Conservation (phyloP, 306 rosid species). For the Cicer cuneatum region DNA sequence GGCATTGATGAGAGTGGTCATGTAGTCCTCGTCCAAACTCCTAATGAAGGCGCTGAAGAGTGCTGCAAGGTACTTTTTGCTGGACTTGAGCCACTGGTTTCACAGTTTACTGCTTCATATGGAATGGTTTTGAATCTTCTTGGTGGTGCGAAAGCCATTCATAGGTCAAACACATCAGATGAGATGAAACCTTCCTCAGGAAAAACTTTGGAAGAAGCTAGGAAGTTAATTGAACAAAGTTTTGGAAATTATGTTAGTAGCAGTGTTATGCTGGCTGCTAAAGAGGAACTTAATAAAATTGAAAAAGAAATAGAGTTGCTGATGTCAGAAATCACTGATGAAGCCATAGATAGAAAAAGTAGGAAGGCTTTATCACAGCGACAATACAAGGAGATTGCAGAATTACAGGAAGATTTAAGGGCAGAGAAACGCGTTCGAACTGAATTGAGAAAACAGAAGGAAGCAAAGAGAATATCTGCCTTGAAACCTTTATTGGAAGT, state of each 20-base stretch:
- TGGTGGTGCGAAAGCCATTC: slow-evolving; percentile 79
- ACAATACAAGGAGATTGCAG: slow-evolving; percentile 81
- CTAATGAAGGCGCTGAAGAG: slow-evolving; percentile 93
- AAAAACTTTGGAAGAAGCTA: slow-evolving; percentile 90
- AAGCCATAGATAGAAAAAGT: slow-evolving; percentile 81
- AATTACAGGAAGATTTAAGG: slow-evolving; percentile 81
- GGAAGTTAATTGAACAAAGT: slow-evolving; percentile 95
- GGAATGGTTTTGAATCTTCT: slow-evolving; percentile 99
- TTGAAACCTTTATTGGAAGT: slow-evolving; percentile 73
- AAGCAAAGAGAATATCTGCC: slow-evolving; percentile 68
- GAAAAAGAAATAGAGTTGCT: slow-evolving; percentile 74
- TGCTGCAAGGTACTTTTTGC: slow-evolving; percentile 89
- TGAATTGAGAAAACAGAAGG: slow-evolving; percentile 73
- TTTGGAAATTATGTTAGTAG: slow-evolving; percentile 97
- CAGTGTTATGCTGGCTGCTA: slow-evolving; percentile 95
- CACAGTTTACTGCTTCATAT: slow-evolving; percentile 96
- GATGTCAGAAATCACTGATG: slow-evolving; percentile 74
- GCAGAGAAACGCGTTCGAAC: slow-evolving; percentile 73
- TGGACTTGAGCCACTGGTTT: slow-evolving; percentile 91
- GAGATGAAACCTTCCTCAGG: slow-evolving; percentile 59
- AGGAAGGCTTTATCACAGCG: slow-evolving; percentile 66
- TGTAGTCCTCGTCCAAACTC: slow-evolving; percentile 86
- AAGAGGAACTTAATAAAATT: slow-evolving; percentile 78
- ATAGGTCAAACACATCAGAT: slow-evolving; percentile 61
- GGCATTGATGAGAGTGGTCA: slow-evolving; percentile 89